These are phyloP conservation scores for Chiua sp. DNA, from an alignment of 1,284 basidiomycete genomes.

Conservation along the genomic window DNA sequence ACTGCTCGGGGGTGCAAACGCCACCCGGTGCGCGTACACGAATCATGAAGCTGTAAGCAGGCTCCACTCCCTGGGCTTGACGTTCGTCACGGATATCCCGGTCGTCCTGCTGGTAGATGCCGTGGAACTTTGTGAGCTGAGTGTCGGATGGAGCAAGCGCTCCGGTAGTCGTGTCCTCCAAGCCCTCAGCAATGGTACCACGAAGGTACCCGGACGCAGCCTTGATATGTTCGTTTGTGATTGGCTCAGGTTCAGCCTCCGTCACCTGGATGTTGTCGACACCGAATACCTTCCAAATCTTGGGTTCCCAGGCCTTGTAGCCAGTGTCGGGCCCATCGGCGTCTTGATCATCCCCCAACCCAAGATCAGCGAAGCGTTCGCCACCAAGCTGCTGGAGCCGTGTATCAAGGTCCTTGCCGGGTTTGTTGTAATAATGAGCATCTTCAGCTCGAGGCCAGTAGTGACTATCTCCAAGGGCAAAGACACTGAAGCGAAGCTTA, in stretches of 20 bases:
- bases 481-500: constrained; percentile 82
- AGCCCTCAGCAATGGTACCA: constrained; percentile 94
- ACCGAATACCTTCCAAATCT: constrained; percentile 93
- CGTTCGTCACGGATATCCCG: constrained; percentile 98
- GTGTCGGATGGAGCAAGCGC: constrained; percentile 90
- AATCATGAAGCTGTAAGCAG: constrained; percentile 99
- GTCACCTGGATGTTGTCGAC: constrained; percentile 90
- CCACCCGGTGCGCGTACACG: constrained; percentile 96
- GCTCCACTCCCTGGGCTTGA: constrained; percentile 91
- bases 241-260: constrained; percentile 95
- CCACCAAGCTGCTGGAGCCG: constrained; percentile 81
- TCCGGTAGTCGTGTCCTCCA: constrained; percentile 88
- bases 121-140: constrained; percentile 99
- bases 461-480: constrained; percentile 97
- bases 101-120: constrained; percentile 97
- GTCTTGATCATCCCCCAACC: constrained; percentile 97
- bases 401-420: constrained; percentile 89
- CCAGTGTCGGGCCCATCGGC: constrained; percentile 96
- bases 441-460: constrained; percentile 99
- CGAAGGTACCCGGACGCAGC: constrained; percentile 95
- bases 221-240: constrained; percentile 99
- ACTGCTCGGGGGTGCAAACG: constrained; percentile 91
- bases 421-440: constrained; percentile 97
- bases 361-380: constrained; percentile 73
- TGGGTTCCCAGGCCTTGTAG: constrained; percentile 94